Evolutionary conservation across 1,284 basidiomycete species (phyloP), one percentile per base, ranked within the genome.

Genomic region (Microbotryomycetes sp.): DNA sequence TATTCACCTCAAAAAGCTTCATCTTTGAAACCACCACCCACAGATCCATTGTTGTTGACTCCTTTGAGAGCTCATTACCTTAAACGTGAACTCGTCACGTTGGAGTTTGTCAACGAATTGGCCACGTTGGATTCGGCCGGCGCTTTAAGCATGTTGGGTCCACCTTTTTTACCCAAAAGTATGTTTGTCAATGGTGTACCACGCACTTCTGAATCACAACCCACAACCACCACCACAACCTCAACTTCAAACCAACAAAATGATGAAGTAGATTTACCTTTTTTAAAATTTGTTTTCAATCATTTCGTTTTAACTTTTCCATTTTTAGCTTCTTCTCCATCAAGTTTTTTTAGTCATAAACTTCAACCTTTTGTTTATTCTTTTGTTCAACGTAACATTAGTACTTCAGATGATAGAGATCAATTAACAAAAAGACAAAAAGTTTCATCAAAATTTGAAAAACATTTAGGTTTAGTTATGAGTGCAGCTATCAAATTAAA

Each of bases 281-380:
- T 96, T 73, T 78, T 96, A 65, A 82, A 85, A 31, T 94, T 87
- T 79, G 82, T 92, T 72, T 92, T 96, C 74, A 84, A 87, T 60
- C 88, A 92, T 74, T 96, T 91, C 74, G 81, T 96, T 63, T 81
- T 96, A 16, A 88, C 91, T 0, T 97, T 97, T 74, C 92, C 92
- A 14, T 94, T 97, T 79, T 84, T 97, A 74, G 83, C 85, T 51
- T 53, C 63, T 26, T 90, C 90, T 0, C 90, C 90, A 0, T 83
- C 86, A 68, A 82, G 88, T 68, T 96, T 97, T 77, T 97, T 92
- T 78, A 85, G 87, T 0, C 84, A 86, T 66, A 97, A 97, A 76
- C 82, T 97, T 1, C 92, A 96, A 77, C 92, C 92, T 0, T 96
- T 96, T 76, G 81, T 92, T 59, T 84, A 85, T 25, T 88, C 86